Percentiles rank a stretch among this genome's conserved stretches.
phyloP scores from a whole-genome alignment of 2,329 filamentous ascomycete species.

The Colletotrichum chrysophilum region DNA sequence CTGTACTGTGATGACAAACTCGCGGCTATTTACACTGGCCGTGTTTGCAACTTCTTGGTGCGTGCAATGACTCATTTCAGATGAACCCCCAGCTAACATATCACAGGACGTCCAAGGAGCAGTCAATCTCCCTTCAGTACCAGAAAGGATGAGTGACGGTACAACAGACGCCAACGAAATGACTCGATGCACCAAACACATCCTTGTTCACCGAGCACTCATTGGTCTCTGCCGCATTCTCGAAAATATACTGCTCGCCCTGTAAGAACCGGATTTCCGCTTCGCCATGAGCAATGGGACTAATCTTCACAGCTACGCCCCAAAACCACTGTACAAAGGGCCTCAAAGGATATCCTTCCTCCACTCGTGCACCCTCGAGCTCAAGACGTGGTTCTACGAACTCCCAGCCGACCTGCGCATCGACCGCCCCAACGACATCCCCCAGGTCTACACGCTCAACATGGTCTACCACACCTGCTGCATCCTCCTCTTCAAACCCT shows the following conservation, averaged over 20 bases:
- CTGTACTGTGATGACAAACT: slow-evolving; percentile 40
- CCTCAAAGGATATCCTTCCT: slow-evolving; percentile 31
- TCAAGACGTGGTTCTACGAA: slow-evolving; percentile 39
- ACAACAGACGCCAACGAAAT: background rate
- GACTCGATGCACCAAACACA: background rate
- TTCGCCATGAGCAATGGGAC: background rate
- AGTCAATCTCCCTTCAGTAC: slow-evolving; percentile 29
- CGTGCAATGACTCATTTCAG: background rate
- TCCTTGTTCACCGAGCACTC: slow-evolving; percentile 28
- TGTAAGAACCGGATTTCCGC: slow-evolving; percentile 25
- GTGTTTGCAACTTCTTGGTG: slow-evolving; percentile 40
- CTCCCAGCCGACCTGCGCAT: slow-evolving; percentile 33
- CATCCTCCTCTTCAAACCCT: slow-evolving; percentile 36
- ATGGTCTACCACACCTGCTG: slow-evolving; percentile 39
- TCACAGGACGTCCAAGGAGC: slow-evolving; percentile 33
- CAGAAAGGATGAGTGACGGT: background rate
- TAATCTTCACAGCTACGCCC: slow-evolving; percentile 29
- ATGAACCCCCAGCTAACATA: background rate
- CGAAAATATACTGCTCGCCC: slow-evolving; percentile 33
- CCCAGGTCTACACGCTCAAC: slow-evolving; percentile 34
- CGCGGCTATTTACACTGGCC: slow-evolving; percentile 36
- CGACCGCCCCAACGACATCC: slow-evolving; percentile 26
- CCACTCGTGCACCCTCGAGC: slow-evolving; percentile 32
- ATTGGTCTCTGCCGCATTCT: slow-evolving; percentile 32
- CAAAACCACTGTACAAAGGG: slow-evolving; percentile 27